Percentiles rank a stretch among this genome's conserved stretches.
phyloP scores from a whole-genome alignment of 208 protist species.

The Crithidia brevicula region DNA sequence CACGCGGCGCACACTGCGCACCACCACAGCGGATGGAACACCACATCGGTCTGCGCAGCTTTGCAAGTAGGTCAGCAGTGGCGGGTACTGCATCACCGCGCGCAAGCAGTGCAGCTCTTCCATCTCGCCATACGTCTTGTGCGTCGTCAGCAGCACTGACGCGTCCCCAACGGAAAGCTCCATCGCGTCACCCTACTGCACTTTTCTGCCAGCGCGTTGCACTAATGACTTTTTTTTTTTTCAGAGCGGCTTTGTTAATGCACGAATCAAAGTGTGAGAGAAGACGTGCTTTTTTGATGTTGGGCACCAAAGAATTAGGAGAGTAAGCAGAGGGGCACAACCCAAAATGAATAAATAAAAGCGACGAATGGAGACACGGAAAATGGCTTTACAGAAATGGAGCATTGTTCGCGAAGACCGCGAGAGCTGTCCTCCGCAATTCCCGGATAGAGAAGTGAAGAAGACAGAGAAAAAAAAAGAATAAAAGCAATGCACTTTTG shows the following conservation, averaged over 20 bases:
- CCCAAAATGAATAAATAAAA: conserved; percentile 1
- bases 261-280: no score
- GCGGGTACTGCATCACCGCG: conserved; percentile 48
- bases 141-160: conserved; percentile 55
- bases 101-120: conserved; percentile 39
- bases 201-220: no score
- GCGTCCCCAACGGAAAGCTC: conserved; percentile 51
- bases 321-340: no score
- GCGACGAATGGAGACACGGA: neutral
- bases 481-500: no score
- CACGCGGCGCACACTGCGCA: conserved; percentile 57
- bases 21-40: conserved; percentile 49
- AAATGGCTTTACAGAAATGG: no score
- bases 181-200: conserved; percentile 48
- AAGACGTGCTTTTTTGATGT: no score
- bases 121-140: conserved; percentile 70
- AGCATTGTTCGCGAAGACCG: no score
- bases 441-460: neutral
- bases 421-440: no score
- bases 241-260: no score
- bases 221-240: no score
- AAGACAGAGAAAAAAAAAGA: conserved; percentile 6
- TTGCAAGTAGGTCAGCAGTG: conserved; percentile 52
- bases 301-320: no score
- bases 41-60: conserved; percentile 36